These are phyloP conservation scores for Hypomyces perniciosus DNA, from an alignment of 2,329 filamentous ascomycete species.

Conservation along the genomic window DNA sequence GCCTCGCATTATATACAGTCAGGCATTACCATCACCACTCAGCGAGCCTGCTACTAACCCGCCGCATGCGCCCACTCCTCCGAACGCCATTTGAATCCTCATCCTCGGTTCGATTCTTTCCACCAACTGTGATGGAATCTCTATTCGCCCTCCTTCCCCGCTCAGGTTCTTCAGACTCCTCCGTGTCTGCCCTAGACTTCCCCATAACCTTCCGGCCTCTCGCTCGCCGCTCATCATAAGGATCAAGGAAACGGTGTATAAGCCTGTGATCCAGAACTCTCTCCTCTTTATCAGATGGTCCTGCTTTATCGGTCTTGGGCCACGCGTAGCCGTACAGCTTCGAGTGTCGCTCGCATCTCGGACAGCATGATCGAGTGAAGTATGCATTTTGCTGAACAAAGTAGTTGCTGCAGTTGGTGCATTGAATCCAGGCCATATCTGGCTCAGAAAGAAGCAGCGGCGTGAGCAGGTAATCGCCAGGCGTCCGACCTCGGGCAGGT, in stretches of 20 bases:
- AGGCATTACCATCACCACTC: constrained; percentile 8
- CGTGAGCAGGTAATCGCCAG: constrained; percentile 80
- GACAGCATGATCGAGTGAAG: constrained; percentile 77
- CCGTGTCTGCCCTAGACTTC: constrained; percentile 18
- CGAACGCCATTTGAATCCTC: constrained; percentile 16
- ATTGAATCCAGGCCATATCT: constrained; percentile 78
- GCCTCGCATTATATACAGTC: neutral
- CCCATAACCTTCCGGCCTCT: constrained; percentile 35
- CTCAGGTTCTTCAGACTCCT: constrained; percentile 20
- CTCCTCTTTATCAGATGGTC: constrained; percentile 65
- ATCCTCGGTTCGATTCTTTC: constrained; percentile 1
- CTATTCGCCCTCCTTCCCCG: constrained; percentile 22
- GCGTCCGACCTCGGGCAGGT: constrained; percentile 42
- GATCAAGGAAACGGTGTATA: constrained; percentile 75
- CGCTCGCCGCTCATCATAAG: constrained; percentile 58
- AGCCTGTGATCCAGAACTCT: constrained; percentile 77
- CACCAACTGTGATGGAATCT: constrained; percentile 5
- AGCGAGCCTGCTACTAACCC: constrained; percentile 28
- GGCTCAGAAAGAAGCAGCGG: constrained; percentile 68
- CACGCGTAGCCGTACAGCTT: constrained; percentile 93
- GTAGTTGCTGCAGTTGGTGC: constrained; percentile 70
- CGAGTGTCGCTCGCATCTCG: constrained; percentile 88
- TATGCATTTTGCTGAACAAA: constrained; percentile 91
- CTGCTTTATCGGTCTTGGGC: constrained; percentile 87
- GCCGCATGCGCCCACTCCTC: constrained; percentile 30